These are phyloP conservation scores for Helotiales sp. DNA, from an alignment of 2,329 filamentous ascomycete species.

Conservation along the genomic window DNA sequence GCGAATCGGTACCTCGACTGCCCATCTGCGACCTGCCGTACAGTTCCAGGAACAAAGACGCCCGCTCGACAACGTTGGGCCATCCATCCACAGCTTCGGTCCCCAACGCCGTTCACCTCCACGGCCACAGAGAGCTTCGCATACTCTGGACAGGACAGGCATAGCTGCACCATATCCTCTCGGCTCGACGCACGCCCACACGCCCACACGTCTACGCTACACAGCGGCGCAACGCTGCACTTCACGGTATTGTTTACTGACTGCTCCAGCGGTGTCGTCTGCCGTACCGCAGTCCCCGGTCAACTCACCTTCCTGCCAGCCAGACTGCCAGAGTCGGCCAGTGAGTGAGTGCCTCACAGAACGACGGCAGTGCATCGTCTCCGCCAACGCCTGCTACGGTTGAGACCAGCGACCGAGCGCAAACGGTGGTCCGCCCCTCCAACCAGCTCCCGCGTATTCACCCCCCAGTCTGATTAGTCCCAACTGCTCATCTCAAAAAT, in stretches of 20 bases:
- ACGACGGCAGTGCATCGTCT: not conserved
- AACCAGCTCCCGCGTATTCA: slow-evolving; percentile 22
- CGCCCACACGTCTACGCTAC: not conserved
- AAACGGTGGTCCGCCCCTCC: slow-evolving; percentile 25
- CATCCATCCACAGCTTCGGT: not conserved
- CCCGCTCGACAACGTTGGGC: not conserved
- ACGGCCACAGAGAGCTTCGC: not conserved
- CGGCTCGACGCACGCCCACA: not conserved
- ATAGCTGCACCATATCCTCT: slow-evolving; percentile 4
- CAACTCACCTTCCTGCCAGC: not conserved
- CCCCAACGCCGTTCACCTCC: not conserved
- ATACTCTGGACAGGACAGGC: not conserved
- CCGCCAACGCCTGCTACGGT: slow-evolving; percentile 1
- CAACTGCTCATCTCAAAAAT: slow-evolving; percentile 33
- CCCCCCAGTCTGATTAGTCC: slow-evolving; percentile 23
- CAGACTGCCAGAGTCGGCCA: not conserved
- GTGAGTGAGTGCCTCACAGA: no score
- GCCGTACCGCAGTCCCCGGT: not conserved
- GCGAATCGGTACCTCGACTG: not conserved
- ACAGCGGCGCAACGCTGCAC: not conserved
- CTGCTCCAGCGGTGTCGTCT: not conserved
- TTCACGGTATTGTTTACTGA: not conserved
- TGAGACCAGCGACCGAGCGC: slow-evolving; percentile 15
- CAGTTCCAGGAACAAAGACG: not conserved
- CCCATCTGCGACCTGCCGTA: not conserved